Base-by-base conservation (phyloP, 1,284 basidiomycete species). In the Blastosporella zonata region DNA sequence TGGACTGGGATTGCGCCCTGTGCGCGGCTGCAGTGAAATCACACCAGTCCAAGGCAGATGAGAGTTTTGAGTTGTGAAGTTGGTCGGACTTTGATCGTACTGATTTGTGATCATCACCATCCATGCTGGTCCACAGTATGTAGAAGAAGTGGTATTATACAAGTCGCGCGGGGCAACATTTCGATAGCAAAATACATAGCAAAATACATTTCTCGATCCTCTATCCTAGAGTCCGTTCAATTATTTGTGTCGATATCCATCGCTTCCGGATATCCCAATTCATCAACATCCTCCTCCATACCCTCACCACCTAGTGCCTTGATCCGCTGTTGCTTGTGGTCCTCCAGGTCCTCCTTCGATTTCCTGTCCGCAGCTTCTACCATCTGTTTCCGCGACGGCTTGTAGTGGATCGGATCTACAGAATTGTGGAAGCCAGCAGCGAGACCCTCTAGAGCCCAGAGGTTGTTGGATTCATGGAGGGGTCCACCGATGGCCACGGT, bases 391-490 rank as follows among this genome's bases (percentile, higher is more conserved):
- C 85, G 71, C 36, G 64, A 69, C n/a, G 66, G 56, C 58, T 75
- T 77, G 69, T 78, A 82, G 10, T 62, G 61, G 27, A 67, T 63
- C 13, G 86, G 82, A 53, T 87, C 83, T 61, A 86, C 79, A 28
- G 81, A 72, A 58, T 86, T 85, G 50, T 74, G 69, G 50, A 72
- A 75, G 0, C 86, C 86, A 2, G 81, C 72, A 1, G 75, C 66
- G n/a, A 87, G 64, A 2, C 84, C 85, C 51, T 86, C 82, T 58
- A 88, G 66, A 8, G 85, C 74, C 79, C 80, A 85, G 3, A 87
- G 60, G 55, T 81, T 73, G 43, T 70, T 71, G 12, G 66, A 64
- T 27, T 70, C 67, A 23, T 63, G 46, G 12, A 77, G 52, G 31
- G 47, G 47, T 43, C 59, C 43, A 33, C 55, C 54, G 9, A 75